A percentile compares a stretch with the other conserved stretches of the same genome.
These are phyloP conservation scores for Lithohypha guttulata DNA, from an alignment of 2,329 filamentous ascomycete genomes.

Conservation along the genomic window DNA sequence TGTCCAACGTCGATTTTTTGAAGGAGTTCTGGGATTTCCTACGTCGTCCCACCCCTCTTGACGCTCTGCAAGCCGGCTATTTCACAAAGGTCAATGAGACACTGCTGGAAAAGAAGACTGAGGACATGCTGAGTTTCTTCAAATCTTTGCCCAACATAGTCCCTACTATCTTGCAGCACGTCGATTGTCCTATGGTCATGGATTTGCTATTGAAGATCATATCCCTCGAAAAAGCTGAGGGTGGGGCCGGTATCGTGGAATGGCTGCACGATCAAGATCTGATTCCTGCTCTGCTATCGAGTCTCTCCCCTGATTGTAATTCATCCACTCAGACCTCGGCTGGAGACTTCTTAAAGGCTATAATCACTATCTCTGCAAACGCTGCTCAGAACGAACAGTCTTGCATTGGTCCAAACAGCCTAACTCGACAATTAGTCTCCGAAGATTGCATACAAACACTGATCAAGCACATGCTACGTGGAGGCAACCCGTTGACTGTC, in stretches of 20 bases:
- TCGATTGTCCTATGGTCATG: slow-evolving; percentile 98
- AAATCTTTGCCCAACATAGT: slow-evolving; percentile 74
- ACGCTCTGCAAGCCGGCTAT: slow-evolving; percentile 89
- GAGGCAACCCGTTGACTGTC: slow-evolving; percentile 88
- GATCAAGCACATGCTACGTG: slow-evolving; percentile 83
- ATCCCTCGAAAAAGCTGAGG: slow-evolving; percentile 83
- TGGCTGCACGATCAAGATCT: slow-evolving; percentile 88
- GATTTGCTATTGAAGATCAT: slow-evolving; percentile 94
- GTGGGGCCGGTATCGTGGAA: slow-evolving; percentile 85
- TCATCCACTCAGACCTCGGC: slow-evolving; percentile 92
- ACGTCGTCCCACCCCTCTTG: slow-evolving; percentile 70
- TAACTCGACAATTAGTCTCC: slow-evolving; percentile 90
- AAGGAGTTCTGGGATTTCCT: slow-evolving; percentile 87
- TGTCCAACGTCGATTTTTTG: slow-evolving; percentile 70
- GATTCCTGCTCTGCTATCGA: slow-evolving; percentile 76
- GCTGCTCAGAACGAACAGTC: slow-evolving; percentile 96
- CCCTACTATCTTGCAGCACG: slow-evolving; percentile 76
- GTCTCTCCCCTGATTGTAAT: slow-evolving; percentile 71
- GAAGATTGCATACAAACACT: slow-evolving; percentile 70
- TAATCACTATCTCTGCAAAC: slow-evolving; percentile 97
- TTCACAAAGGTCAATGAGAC: slow-evolving; percentile 98
- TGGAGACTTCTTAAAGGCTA: slow-evolving; percentile 94
- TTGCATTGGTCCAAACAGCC: slow-evolving; percentile 95
- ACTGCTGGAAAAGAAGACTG: slow-evolving; percentile 94
- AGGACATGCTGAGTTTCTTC: slow-evolving; percentile 88